Evolutionary conservation across 768 basidiomycete genomes (phyloP).

Genomic region (Mycena filopes): DNA sequence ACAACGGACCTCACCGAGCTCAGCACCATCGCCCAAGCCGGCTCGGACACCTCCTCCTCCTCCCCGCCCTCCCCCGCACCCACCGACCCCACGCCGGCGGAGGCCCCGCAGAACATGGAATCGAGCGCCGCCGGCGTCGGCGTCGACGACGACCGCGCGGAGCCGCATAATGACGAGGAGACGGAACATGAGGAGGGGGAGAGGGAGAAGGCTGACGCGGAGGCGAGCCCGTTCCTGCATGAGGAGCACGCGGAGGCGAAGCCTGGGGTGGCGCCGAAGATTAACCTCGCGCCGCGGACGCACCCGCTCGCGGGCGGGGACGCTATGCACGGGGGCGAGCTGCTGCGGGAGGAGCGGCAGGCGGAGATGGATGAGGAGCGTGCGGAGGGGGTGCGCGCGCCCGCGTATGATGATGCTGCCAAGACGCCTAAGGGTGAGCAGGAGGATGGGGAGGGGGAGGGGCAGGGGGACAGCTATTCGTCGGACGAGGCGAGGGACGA

Average conservation of each 20-base stretch:
- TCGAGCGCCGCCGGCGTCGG: background rate
- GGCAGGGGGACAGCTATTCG: conserved; percentile 18
- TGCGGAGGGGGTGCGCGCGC: background rate
- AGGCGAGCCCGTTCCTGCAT: conserved; percentile 1
- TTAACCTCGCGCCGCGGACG: conserved; percentile 20
- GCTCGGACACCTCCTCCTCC: conserved; percentile 11
- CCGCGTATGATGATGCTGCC: background rate
- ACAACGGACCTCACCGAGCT: conserved; percentile 17
- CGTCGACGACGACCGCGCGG: background rate
- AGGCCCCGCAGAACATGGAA: background rate
- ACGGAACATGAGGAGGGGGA: background rate
- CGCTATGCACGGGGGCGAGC: conserved; percentile 8
- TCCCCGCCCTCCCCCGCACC: background rate
- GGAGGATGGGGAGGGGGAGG: too few species aligned
- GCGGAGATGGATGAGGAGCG: conserved; percentile 24
- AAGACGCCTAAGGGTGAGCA: background rate
- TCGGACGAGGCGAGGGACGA: conserved; percentile 15
- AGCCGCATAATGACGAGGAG: background rate
- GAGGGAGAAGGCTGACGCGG: background rate
- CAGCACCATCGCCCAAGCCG: conserved; percentile 18
- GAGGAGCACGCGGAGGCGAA: background rate
- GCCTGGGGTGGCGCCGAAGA: background rate
- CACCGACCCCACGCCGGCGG: too few species aligned
- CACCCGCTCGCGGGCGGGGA: conserved; percentile 16
- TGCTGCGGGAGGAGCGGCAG: conserved; percentile 5